Evolutionary conservation across 116 monocot species (phyloP).

Genomic region (Posidonia oceanica): DNA sequence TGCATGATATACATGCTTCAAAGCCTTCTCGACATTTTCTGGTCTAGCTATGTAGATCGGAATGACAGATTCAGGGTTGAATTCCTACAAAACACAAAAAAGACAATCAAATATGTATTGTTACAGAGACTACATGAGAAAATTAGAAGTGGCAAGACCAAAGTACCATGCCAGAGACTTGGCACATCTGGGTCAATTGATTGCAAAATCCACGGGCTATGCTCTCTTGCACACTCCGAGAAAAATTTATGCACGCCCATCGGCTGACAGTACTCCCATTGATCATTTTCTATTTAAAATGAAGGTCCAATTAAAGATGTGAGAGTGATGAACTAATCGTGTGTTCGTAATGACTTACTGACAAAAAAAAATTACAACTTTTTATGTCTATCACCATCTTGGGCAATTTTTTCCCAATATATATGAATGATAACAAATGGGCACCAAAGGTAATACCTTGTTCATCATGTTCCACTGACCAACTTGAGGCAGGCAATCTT

Average conservation of each 20-base stretch:
- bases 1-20: conserved; percentile 30
- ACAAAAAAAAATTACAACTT: background rate
- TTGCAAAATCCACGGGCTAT: conserved; percentile 31
- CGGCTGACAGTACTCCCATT: conserved; percentile 35
- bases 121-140: background rate
- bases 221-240: conserved; percentile 41
- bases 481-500: conserved; percentile 47
- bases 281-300: conserved; percentile 40
- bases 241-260: conserved; percentile 65
- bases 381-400: background rate
- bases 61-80: conserved; percentile 34
- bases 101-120: background rate
- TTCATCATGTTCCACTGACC: conserved; percentile 81
- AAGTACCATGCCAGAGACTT: conserved; percentile 53
- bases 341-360: no score
- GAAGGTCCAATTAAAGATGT: background rate
- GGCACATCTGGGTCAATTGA: conserved; percentile 52
- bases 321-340: background rate
- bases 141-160: background rate
- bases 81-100: conserved; percentile 26
- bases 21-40: conserved; percentile 39
- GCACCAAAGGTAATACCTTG: conserved; percentile 29
- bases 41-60: conserved; percentile 21
- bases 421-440: background rate
- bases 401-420: no score